A percentile compares a stretch with the other conserved stretches of the same genome.
Conservation (phyloP, 257 asterid species). For the Solanum dulcamara region DNA sequence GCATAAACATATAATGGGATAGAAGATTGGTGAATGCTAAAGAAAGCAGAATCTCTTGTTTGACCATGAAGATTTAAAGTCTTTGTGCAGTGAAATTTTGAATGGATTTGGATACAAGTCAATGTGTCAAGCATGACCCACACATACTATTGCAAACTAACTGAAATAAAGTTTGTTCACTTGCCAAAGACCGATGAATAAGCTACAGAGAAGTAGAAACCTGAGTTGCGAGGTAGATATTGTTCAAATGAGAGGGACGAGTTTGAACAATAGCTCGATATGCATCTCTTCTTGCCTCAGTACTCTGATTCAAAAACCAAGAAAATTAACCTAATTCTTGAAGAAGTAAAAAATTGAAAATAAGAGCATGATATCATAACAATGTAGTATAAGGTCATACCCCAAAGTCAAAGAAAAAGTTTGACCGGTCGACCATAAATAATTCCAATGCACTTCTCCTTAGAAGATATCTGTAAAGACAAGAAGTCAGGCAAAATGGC, state of each 20-base stretch:
- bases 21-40: not conserved
- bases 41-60: not conserved
- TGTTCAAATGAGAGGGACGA: slow-evolving; percentile 88
- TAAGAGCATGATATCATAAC: not conserved
- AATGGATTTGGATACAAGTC: not conserved
- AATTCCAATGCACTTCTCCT: slow-evolving; percentile 97
- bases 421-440: slow-evolving; percentile 95
- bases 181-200: slow-evolving; percentile 11
- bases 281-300: slow-evolving; percentile 70
- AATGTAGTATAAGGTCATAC: slow-evolving; percentile 29
- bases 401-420: slow-evolving; percentile 96
- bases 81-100: not conserved
- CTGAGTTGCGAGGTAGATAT: slow-evolving; percentile 97
- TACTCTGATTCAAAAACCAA: slow-evolving; percentile 37
- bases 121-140: not conserved
- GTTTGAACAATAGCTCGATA: slow-evolving; percentile 98
- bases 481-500: not conserved
- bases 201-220: slow-evolving; percentile 24
- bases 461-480: slow-evolving; percentile 65
- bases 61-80: not conserved
- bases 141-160: not conserved
- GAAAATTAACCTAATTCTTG: slow-evolving; percentile 6
- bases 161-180: not conserved
- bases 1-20: not conserved
- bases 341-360: not conserved